Conservation (phyloP, 2,329 filamentous ascomycete genomes). For the Emmonsiellopsis sp. region DNA sequence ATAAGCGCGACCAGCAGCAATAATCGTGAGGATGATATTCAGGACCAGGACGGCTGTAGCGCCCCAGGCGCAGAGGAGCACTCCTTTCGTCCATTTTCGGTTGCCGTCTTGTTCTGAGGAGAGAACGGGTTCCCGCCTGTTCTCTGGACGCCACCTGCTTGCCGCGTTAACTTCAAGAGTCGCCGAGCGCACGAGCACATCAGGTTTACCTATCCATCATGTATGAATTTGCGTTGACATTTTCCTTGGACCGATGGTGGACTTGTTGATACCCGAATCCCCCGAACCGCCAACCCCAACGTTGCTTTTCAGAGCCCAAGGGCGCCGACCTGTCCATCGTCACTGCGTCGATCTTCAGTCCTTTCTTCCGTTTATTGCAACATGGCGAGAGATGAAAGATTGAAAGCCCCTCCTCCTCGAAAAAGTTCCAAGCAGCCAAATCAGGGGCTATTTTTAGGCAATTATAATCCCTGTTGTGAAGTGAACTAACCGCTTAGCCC, state of each 20-base stretch:
- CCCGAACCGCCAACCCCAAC: not conserved
- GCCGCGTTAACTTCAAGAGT: not conserved
- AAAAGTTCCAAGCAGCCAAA: no score
- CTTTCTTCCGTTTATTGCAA: no score
- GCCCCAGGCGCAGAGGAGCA: slow-evolving; percentile 1
- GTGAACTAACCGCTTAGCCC: no score
- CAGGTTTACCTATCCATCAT: not conserved
- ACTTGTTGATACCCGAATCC: not conserved
- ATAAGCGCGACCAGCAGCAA: not conserved
- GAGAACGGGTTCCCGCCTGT: not conserved
- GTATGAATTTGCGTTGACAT: not conserved
- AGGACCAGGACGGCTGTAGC: slow-evolving; percentile 5
- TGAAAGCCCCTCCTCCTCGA: no score
- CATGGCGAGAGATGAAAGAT: no score
- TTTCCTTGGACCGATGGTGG: not conserved
- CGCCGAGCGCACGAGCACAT: not conserved
- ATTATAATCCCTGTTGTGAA: no score
- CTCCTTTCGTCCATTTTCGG: not conserved
- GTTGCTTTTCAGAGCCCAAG: not conserved
- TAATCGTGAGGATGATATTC: slow-evolving; percentile 7
- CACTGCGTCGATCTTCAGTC: no score
- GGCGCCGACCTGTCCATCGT: no score
- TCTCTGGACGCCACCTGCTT: not conserved
- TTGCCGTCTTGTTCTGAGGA: not conserved
- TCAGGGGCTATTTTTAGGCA: no score